Evolutionary conservation across 768 basidiomycete species (phyloP).

Genomic region (Pleurotus platypus): DNA sequence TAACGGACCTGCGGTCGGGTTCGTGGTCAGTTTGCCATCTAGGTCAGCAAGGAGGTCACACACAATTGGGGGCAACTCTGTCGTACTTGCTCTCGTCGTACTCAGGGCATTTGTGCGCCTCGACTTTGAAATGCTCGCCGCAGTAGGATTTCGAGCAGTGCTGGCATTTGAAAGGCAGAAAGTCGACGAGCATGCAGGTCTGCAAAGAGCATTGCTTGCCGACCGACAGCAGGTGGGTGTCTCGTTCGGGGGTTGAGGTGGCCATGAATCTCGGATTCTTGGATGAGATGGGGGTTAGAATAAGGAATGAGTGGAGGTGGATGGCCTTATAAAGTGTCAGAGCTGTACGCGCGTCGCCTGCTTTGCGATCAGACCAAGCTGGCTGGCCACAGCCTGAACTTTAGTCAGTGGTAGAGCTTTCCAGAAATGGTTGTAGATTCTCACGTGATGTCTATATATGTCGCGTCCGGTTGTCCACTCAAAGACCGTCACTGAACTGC

Average conservation of each 20-base stretch:
- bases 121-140: slow-evolving; percentile 73
- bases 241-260: slow-evolving; percentile 27
- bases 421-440: background rate
- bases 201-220: slow-evolving; percentile 70
- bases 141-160: slow-evolving; percentile 73
- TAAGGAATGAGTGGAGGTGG: background rate
- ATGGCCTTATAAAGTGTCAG: background rate
- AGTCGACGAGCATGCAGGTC: slow-evolving; percentile 72
- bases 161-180: slow-evolving; percentile 83
- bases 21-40: background rate
- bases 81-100: slow-evolving; percentile 72
- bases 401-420: background rate
- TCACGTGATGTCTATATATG: background rate
- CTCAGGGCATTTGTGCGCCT: slow-evolving; percentile 61
- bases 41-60: slow-evolving; percentile 17
- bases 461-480: background rate
- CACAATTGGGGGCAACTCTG: slow-evolving; percentile 75
- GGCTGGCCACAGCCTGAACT: background rate
- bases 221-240: slow-evolving; percentile 58
- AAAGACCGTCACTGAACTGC: background rate
- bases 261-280: background rate
- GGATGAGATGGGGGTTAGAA: background rate
- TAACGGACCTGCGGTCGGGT: slow-evolving; percentile 55
- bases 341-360: slow-evolving; percentile 3
- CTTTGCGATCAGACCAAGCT: background rate